Base-by-base conservation (phyloP, 2,329 filamentous ascomycete genomes). In the Colletotrichum lentis region DNA sequence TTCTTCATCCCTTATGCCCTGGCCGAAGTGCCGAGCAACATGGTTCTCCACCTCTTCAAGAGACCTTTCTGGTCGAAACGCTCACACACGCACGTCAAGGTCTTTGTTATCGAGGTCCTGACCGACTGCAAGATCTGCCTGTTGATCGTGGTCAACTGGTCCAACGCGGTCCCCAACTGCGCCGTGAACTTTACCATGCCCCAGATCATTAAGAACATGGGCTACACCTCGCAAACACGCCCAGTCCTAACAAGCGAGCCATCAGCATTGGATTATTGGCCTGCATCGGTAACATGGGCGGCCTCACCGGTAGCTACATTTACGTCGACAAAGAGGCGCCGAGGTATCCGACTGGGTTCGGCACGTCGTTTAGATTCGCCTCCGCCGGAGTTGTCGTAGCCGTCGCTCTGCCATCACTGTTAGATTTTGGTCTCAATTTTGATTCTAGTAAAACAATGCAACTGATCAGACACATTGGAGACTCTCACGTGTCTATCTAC, bases 1-100 rank as follows among this genome's bases (percentile, higher is more conserved):
- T 90, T 90, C 76, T 90, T 89, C 73, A 82, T 90, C 72, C 83
- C 84, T 4, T 90, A 90, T 73, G 88, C 90, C 11, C 46, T 74
- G n/a, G 71, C 71, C 53, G 77, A 82, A 56, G 74, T 80, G 0
- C 79, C 78, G 0, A 80, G 78, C 59, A 81, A 82, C 65, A 77
- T 81, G 73, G 60, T 81, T 1, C 75, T 82, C 10, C 76, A 73
- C 66, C 74, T 73, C 66, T 77, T 79, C 61, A 77, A 81, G 49
- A 77, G 77, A 27, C 83, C 83, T 0, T 81, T 12, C 39, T 24
- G 20, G 3, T 22, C 8, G 4, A 62, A 14, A 12, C 1, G 12
- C 44, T 2, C 53, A 67, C 3, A 70, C 65, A 37, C 7, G 5
- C 65, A 37, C 3, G 5, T 35, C 14, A 24, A 76, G 83, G 85